Conservation (phyloP, 345 rosid genomes). For the Acer negundo region DNA sequence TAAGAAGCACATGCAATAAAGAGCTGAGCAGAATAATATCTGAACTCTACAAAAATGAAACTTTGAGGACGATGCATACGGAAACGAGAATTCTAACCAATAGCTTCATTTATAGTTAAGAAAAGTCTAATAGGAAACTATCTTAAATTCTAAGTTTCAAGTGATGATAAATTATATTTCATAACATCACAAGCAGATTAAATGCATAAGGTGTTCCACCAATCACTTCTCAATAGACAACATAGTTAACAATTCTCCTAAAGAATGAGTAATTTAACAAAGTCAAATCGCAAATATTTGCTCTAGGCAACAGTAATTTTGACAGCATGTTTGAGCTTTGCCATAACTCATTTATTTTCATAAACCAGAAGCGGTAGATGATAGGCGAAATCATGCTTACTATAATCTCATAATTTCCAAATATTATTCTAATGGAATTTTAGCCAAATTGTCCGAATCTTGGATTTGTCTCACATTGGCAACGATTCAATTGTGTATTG, state of each 20-base stretch:
- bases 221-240: not conserved
- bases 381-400: not conserved
- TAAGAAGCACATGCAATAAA: not conserved
- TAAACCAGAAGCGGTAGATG: not conserved
- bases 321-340: too few species aligned
- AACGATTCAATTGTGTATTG: not conserved
- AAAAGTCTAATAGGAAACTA: not conserved
- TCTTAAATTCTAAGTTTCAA: not conserved
- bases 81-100: not conserved
- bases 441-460: not conserved
- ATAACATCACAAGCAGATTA: not conserved
- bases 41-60: not conserved
- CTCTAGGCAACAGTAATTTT: not conserved
- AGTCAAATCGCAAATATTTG: not conserved
- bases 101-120: not conserved
- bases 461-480: not conserved
- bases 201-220: not conserved
- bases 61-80: not conserved
- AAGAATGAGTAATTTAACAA: not conserved
- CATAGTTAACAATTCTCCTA: not conserved
- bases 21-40: not conserved
- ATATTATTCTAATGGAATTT: not conserved
- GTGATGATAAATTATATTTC: not conserved
- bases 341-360: not conserved
- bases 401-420: not conserved